These are phyloP conservation scores for Zasmidium angulare DNA, from an alignment of 2,329 filamentous ascomycete species.

Conservation along the genomic window DNA sequence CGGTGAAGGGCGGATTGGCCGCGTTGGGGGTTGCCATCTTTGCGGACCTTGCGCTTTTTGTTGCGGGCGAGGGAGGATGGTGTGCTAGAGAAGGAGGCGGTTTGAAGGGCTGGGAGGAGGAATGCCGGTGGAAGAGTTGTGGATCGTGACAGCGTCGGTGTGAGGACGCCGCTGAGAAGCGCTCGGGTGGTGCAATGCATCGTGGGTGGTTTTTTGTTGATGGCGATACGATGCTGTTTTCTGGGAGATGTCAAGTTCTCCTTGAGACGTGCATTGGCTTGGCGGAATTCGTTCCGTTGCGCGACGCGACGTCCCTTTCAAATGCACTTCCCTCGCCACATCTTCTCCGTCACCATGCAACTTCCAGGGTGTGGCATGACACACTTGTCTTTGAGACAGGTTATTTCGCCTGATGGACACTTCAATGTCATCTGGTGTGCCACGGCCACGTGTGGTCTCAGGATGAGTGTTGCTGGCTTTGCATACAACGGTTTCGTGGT, in stretches of 20 bases:
- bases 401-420: no score
- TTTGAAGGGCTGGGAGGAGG: conserved; percentile 33
- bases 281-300: not conserved
- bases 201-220: conserved; percentile 1
- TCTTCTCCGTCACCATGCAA: no score
- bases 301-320: not conserved
- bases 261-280: not conserved
- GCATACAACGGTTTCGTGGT: no score
- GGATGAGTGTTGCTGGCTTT: no score
- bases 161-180: conserved; percentile 21
- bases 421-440: no score
- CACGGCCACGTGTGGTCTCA: no score
- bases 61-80: conserved; percentile 23
- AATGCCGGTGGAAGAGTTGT: conserved; percentile 35
- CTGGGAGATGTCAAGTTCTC: not conserved
- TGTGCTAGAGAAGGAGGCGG: conserved; percentile 31
- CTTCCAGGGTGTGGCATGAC: no score
- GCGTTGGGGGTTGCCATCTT: conserved; percentile 76
- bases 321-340: no score
- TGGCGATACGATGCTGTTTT: not conserved
- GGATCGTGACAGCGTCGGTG: conserved; percentile 5
- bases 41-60: conserved; percentile 26
- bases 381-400: no score
- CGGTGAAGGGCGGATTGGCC: conserved; percentile 79
- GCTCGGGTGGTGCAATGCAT: conserved; percentile 26